Base-by-base conservation (phyloP, 2,329 filamentous ascomycete genomes). In the Pseudogymnoascus sp. region DNA sequence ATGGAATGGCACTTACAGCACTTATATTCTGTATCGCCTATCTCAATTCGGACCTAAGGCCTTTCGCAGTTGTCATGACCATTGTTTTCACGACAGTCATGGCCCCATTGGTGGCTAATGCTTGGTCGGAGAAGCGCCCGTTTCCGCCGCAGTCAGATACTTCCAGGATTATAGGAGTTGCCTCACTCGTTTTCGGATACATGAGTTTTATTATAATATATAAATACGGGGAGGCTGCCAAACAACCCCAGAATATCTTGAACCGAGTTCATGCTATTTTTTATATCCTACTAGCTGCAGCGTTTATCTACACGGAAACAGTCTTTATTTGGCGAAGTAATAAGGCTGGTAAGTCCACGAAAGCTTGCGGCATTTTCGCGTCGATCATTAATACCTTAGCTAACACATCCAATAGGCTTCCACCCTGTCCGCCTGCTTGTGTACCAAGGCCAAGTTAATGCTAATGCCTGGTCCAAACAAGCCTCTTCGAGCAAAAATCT, bases 371-470 rank as follows among this genome's bases (percentile, higher is more conserved):
- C 5, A 38, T 38, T 37, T 40, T 59, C 33, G 8, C 12, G 31
- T n/a, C 21, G 4, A 5, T 5, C 11, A 37, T 59, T 18, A 25
- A 37, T 25, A 38, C 18, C 8, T 60, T 41, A 11, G 23, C 21
- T 38, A 16, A 38, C 14, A 60, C 58, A 2, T 23, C 9, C 7
- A 2, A 4, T 18, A 60, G 58, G 58, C 12, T 60, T 60, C 25
- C 63, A 67, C 61, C 67, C 67, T 11, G 66, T 68, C 23, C 18
- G 64, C 7, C 33, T 28, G 8, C 62, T 68, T 25, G 64, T 67
- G 9, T 41, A 62, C 6, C 59, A 63, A 37, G 62, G 64, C 11
- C 52, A 58, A 8, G 28, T 18, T 9, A 49, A 33, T 25, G 61
- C 62, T 11, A 21, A 23, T 9, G 14, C 49, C 11, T 68, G 67